Evolutionary conservation across 2,329 filamentous ascomycete species (phyloP).

Genomic region (Endocalyx cinctus): DNA sequence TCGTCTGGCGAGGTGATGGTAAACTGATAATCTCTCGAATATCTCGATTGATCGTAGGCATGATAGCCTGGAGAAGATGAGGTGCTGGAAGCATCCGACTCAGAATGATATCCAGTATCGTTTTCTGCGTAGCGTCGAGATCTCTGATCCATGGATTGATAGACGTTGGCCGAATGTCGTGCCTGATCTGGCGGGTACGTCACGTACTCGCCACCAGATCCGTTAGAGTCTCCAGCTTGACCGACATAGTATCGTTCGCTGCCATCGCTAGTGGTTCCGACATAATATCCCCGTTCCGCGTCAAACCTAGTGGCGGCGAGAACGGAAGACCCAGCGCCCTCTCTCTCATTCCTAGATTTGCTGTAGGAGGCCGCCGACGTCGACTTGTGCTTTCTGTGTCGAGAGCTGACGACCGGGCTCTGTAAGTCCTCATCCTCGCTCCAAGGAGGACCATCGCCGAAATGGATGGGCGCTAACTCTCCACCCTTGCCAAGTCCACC

Average conservation of each 20-base stretch:
- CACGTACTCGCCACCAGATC: constrained; percentile 74
- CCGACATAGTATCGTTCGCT: constrained; percentile 72
- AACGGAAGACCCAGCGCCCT: constrained; percentile 35
- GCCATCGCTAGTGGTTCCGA: constrained; percentile 63
- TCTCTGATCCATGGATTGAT: constrained; percentile 41
- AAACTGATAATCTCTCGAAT: constrained; percentile 89
- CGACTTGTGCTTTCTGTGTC: constrained; percentile 83
- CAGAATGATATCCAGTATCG: constrained; percentile 47
- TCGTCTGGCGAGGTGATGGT: constrained; percentile 93
- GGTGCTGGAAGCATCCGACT: constrained; percentile 55
- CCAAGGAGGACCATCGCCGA: constrained; percentile 85
- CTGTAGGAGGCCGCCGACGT: constrained; percentile 46
- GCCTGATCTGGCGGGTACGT: constrained; percentile 68
- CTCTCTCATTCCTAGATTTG: constrained; percentile 41
- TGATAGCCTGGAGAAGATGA: constrained; percentile 55
- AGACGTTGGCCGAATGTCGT: constrained; percentile 49
- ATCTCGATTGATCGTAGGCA: constrained; percentile 69
- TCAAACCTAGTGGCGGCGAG: constrained; percentile 49
- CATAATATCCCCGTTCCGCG: constrained; percentile 61
- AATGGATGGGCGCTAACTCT: constrained; percentile 76
- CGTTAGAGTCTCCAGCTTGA: constrained; percentile 65
- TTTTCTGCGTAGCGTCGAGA: constrained; percentile 39
- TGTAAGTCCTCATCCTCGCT: constrained; percentile 94
- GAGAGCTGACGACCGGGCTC: constrained; percentile 80
- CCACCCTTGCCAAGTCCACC: constrained; percentile 55